Base-by-base conservation (phyloP, 2,329 filamentous ascomycete genomes). In the Exophiala xenobiotica region DNA sequence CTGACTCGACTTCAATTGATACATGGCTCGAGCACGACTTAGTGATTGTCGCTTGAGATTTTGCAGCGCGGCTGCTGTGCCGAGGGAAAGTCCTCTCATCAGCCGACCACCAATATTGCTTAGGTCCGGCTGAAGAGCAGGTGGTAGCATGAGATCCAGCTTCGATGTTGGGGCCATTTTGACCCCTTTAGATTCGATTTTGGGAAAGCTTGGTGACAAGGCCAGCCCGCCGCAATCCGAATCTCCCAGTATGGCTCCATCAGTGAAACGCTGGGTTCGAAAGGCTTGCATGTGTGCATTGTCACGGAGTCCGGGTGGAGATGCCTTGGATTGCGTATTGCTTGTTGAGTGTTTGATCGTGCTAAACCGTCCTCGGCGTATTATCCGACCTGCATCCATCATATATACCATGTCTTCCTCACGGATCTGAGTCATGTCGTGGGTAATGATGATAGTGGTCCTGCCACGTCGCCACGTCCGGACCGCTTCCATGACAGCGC, bases 401-500 rank as follows among this genome's bases (percentile, higher is more conserved):
- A 96, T 79, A 59, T 91, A 95, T 0, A 95, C 79, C 56, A 86
- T 91, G 57, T 97, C 90, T 0, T 83, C 67, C 0, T 81, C 71
- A 3, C 72, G 67, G 7, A 97, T 92, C 59, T 92, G 87, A 0
- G 82, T 79, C 24, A 93, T 79, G 58, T 97, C 90, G 63, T 97
- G 92, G 0, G 93, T 96, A 61, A 97, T 92, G 59, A 97, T 82
- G 45, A 97, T 88, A 0, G 92, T 97, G 0, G 91, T 96, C 66
- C 88, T 93, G 0, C 80, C 85, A 27, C 71, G 74, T 18, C 93
- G 79, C 92, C 90, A 96, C 16, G 78, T 64, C 6, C 89, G 78
- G 46, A 96, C 85, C 0, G 84, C 81, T 35, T 87, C 80, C 76
- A 95, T 85, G 29, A 96, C 79, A 9, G 83, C 68, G 0, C 71